These are phyloP conservation scores for Hippophae rhamnoides DNA, from an alignment of 306 rosid species.

Conservation along the genomic window DNA sequence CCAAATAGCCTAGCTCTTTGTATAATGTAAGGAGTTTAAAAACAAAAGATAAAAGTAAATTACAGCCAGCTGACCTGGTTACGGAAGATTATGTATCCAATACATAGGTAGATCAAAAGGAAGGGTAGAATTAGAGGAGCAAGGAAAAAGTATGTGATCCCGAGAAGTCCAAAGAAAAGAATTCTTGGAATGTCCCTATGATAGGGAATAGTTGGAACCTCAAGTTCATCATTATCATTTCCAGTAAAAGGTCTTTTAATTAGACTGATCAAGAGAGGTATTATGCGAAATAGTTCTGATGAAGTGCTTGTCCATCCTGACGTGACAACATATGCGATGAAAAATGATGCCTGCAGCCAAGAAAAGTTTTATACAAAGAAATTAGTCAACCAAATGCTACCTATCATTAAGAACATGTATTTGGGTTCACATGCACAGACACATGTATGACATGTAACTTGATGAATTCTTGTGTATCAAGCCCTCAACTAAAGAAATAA, in stretches of 20 bases:
- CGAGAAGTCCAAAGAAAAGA: conserved; percentile 91
- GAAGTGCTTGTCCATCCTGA: conserved; percentile 87
- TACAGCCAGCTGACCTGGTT: conserved; percentile 61
- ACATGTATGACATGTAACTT: too few relatives aligned
- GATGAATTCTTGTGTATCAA: too few relatives aligned
- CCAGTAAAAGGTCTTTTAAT: conserved; percentile 45
- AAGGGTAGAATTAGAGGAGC: conserved; percentile 94
- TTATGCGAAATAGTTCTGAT: conserved; percentile 67
- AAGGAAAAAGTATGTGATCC: conserved; percentile 77
- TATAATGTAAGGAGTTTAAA: not conserved
- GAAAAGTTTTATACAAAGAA: conserved; percentile 1
- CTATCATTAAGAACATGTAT: too few relatives aligned
- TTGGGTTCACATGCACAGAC: too few relatives aligned
- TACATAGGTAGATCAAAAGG: conserved; percentile 65
- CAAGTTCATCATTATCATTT: conserved; percentile 36
- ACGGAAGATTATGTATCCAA: conserved; percentile 63
- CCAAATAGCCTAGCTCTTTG: not conserved
- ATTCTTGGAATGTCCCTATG: conserved; percentile 70
- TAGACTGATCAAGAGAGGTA: conserved; percentile 51
- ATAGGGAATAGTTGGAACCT: conserved; percentile 58
- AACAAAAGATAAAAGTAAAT: not conserved
- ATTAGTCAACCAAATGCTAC: too few relatives aligned
- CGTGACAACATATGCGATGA: conserved; percentile 88
- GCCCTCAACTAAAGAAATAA: too few relatives aligned
- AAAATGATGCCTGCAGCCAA: conserved; percentile 72